Percentiles rank a stretch among this genome's conserved stretches.
phyloP scores from a whole-genome alignment of 2,329 filamentous ascomycete species.

The Talaromyces funiculosus region DNA sequence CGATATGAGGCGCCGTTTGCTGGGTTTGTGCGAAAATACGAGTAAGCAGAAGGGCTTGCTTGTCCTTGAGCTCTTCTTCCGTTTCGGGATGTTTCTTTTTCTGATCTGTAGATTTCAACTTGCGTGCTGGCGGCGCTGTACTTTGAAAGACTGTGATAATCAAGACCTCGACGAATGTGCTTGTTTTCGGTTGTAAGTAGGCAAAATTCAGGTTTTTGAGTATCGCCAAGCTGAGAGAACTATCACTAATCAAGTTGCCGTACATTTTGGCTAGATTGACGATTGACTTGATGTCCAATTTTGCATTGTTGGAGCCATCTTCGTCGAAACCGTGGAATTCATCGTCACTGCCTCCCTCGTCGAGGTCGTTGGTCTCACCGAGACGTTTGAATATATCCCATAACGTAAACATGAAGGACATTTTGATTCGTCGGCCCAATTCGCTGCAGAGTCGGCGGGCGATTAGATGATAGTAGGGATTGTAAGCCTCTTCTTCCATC shows the following conservation, averaged over 20 bases:
- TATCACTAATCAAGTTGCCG: slow-evolving; percentile 56
- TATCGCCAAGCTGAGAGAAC: slow-evolving; percentile 52
- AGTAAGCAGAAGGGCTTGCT: slow-evolving; percentile 44
- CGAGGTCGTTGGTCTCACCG: slow-evolving; percentile 61
- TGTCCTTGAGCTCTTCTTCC: slow-evolving; percentile 10
- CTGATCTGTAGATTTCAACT: slow-evolving; percentile 31
- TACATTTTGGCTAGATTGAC: slow-evolving; percentile 66
- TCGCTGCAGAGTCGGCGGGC: slow-evolving; percentile 66
- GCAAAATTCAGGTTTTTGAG: slow-evolving; percentile 67
- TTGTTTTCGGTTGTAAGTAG: slow-evolving; percentile 69
- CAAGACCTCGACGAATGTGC: slow-evolving; percentile 72
- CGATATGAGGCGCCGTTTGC: slow-evolving; percentile 58
- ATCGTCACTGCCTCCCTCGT: slow-evolving; percentile 61
- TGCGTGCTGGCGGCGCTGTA: slow-evolving; percentile 21
- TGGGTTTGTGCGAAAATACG: slow-evolving; percentile 62
- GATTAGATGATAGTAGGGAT: slow-evolving; percentile 87
- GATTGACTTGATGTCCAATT: slow-evolving; percentile 52
- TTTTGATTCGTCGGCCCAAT: slow-evolving; percentile 64
- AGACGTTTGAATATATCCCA: slow-evolving; percentile 81
- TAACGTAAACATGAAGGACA: slow-evolving; percentile 79
- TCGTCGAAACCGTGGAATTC: slow-evolving; percentile 44
- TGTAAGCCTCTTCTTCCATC: slow-evolving; percentile 76
- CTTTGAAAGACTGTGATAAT: slow-evolving; percentile 70
- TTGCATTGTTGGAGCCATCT: slow-evolving; percentile 26
- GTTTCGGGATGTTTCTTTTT: slow-evolving; percentile 15